These are phyloP conservation scores for Tylopilus orsonianus DNA, from an alignment of 1,284 basidiomycete species.

Conservation along the genomic window DNA sequence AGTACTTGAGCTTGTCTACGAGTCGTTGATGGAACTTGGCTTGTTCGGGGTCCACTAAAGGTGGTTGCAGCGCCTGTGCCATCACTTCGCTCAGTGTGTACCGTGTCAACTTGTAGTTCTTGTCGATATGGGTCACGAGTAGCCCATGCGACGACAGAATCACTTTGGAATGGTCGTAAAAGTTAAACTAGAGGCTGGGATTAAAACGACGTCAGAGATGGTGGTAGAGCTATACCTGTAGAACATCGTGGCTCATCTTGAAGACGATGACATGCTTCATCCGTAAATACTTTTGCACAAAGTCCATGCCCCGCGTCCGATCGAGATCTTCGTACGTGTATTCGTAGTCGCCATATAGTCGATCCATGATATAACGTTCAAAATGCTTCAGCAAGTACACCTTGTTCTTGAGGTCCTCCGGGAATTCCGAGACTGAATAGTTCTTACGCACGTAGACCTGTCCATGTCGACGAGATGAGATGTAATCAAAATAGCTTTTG, in stretches of 20 bases:
- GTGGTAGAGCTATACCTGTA: slow-evolving; percentile 72
- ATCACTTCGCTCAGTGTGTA: slow-evolving; percentile 79
- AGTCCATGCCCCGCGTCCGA: slow-evolving; percentile 82
- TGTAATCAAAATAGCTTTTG: slow-evolving; percentile 81
- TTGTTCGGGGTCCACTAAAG: slow-evolving; percentile 47
- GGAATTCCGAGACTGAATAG: slow-evolving; percentile 61
- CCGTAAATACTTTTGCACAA: slow-evolving; percentile 92
- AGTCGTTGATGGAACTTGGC: slow-evolving; percentile 63
- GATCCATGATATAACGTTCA: slow-evolving; percentile 88
- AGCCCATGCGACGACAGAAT: slow-evolving; percentile 82
- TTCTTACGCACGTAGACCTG: slow-evolving; percentile 70
- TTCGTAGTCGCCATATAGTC: slow-evolving; percentile 77
- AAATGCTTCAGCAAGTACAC: slow-evolving; percentile 91
- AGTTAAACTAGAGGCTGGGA: slow-evolving; percentile 80
- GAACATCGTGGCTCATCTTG: slow-evolving; percentile 89
- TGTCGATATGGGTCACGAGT: slow-evolving; percentile 87
- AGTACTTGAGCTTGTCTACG: slow-evolving; percentile 79
- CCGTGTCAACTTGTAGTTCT: slow-evolving; percentile 76
- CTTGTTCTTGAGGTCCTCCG: slow-evolving; percentile 81
- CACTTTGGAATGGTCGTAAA: slow-evolving; percentile 96
- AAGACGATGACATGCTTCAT: slow-evolving; percentile 98
- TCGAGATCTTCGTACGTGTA: slow-evolving; percentile 77
- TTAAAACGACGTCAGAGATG: neutral
- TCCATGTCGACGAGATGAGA: slow-evolving; percentile 63
- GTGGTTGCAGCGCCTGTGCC: slow-evolving; percentile 47